Conservation (phyloP, 345 rosid species). For the Sisymbrium altissimum region DNA sequence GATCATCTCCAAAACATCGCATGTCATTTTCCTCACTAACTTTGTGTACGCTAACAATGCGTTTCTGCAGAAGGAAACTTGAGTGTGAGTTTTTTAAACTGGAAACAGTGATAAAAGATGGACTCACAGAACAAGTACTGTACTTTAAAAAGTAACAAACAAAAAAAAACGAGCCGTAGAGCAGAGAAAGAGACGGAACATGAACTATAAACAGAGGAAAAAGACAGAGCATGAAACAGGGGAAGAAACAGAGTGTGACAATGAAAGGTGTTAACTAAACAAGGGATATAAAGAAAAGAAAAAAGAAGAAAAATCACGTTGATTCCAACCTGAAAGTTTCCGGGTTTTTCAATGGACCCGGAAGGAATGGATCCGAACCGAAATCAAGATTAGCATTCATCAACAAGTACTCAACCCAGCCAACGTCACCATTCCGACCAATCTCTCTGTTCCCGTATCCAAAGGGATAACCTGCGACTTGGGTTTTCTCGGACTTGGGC, state of each 20-base stretch:
- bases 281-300: not conserved
- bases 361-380: conserved; percentile 13
- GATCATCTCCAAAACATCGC: conserved; percentile 61
- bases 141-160: not conserved
- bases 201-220: not conserved
- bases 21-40: conserved; percentile 60
- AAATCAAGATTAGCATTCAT: conserved; percentile 45
- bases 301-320: not conserved
- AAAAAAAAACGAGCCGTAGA: not conserved
- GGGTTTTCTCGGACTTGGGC: conserved; percentile 57
- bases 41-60: conserved; percentile 57
- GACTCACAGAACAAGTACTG: not conserved
- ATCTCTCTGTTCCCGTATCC: conserved; percentile 74
- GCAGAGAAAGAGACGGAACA: not conserved
- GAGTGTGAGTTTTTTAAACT: not conserved
- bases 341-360: conserved; percentile 34
- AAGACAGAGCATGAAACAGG: not conserved
- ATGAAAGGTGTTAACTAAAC: not conserved
- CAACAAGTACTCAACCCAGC: conserved; percentile 75
- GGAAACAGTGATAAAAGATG: not conserved
- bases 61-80: conserved; percentile 35
- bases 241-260: not conserved
- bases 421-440: conserved; percentile 71
- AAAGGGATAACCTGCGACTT: conserved; percentile 53
- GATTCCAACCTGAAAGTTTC: conserved; percentile 47